Conservation (phyloP, 345 rosid genomes). For the Dipteronia dyeriana region DNA sequence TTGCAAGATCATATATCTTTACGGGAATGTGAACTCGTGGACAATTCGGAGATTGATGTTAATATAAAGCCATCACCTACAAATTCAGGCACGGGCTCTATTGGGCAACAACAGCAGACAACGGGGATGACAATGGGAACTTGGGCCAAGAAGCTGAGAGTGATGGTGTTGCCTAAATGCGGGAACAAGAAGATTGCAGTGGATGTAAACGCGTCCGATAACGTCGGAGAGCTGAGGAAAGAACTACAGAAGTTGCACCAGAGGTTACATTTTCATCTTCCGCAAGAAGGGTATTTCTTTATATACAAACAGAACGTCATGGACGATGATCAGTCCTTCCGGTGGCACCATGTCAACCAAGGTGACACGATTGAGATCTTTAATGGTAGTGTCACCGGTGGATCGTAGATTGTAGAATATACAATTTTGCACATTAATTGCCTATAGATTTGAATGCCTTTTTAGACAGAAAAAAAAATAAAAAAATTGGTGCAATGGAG, state of each 20-base stretch:
- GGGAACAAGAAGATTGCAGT: slow-evolving; percentile 67
- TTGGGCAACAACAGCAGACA: no score
- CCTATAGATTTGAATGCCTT: not conserved
- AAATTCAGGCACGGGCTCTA: slow-evolving; percentile 18
- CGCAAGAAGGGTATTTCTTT: slow-evolving; percentile 78
- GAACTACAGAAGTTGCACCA: slow-evolving; percentile 66
- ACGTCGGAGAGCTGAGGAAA: slow-evolving; percentile 66
- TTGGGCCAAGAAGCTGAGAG: slow-evolving; percentile 48
- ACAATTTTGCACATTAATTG: not conserved
- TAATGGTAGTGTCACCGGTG: slow-evolving; percentile 43
- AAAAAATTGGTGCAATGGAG: not conserved
- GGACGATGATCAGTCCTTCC: slow-evolving; percentile 79
- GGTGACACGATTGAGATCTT: slow-evolving; percentile 76
- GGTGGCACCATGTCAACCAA: slow-evolving; percentile 69
- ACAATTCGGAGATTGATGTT: slow-evolving; percentile 38
- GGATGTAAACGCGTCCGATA: slow-evolving; percentile 62
- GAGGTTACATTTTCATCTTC: slow-evolving; percentile 51
- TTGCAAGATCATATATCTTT: slow-evolving; percentile 37
- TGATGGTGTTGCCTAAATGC: slow-evolving; percentile 59
- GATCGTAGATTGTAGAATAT: slow-evolving; percentile 19
- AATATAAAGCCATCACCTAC: slow-evolving; percentile 36
- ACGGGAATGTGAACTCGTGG: slow-evolving; percentile 32
- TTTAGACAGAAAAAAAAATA: not conserved
- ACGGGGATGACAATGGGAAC: not conserved
- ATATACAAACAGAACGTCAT: slow-evolving; percentile 67